Percentiles rank a stretch among this genome's conserved stretches.
Conservation (phyloP, 2,329 filamentous ascomycete genomes). For the Sclerotinia nivalis region DNA sequence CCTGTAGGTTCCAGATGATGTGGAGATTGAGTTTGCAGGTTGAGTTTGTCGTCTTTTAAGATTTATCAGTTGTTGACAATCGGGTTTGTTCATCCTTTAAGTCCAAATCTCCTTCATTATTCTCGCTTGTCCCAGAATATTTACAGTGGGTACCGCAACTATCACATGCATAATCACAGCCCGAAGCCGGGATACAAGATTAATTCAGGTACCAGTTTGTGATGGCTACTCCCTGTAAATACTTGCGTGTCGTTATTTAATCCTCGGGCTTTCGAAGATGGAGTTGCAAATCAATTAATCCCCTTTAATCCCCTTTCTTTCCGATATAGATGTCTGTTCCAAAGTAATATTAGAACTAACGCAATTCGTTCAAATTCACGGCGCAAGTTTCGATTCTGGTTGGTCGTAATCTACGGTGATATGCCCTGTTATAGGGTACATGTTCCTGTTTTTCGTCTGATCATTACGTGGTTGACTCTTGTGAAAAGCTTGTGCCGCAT, state of each 20-base stretch:
- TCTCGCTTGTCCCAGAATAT: neutral
- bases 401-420: neutral
- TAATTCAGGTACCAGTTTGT: neutral
- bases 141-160: neutral
- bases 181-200: neutral
- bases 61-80: neutral
- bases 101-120: neutral
- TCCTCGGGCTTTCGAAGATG: neutral
- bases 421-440: neutral
- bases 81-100: neutral
- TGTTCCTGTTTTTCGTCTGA: conserved; percentile 1
- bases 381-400: neutral
- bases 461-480: neutral
- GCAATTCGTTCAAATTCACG: neutral
- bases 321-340: no score
- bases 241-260: neutral
- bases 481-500: neutral
- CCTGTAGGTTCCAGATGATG: neutral
- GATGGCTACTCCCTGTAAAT: neutral
- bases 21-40: neutral
- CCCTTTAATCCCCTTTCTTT: neutral
- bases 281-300: neutral
- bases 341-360: neutral
- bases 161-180: neutral
- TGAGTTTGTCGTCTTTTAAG: neutral